Base-by-base conservation (phyloP, 495 filamentous ascomycete genomes). In the Penicillium waksmanii region DNA sequence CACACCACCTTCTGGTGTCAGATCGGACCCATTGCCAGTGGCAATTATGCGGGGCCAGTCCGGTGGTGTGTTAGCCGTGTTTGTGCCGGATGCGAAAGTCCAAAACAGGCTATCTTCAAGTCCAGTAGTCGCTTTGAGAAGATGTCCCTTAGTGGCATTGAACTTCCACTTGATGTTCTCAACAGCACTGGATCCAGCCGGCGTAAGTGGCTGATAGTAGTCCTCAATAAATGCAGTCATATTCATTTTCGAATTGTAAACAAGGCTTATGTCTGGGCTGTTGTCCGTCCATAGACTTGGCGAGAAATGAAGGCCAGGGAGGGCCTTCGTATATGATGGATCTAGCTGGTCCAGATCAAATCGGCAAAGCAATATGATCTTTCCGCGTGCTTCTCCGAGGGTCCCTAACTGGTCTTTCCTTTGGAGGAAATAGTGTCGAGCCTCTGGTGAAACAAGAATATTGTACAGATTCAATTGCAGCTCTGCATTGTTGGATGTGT, bases 11-110 rank as follows among this genome's bases (percentile, higher is more conserved):
- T 57, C 25, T 1, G 75, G 75, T 15, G 77, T 76, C 18, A 61
- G 67, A 1, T 58, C 57, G 6, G 66, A 67, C 10, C 76, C 76
- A 56, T 78, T 77, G 3, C 81, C 80, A 1, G 80, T 40, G 5
- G 82, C 82, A 73, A 81, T 81, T 19, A 78, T 79, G 15, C 64
- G 58, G 0, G 81, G 82, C 53, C 73, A 79, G 3, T 79, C 70
- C 0, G 75, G 70, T 7, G 79, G 80, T 0, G 60, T 54, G 52
- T 81, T 75, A 15, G 58, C 60, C 12, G 72, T 72, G 56, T 82
- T 76, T 35, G 76, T 75, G 33, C 74, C 76, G 1, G 73, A 79
- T 1, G 80, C 72, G 52, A 80, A 85, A 1, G 73, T 80, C 70
- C 82, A 81, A 55, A 80, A 84, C 36, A 85, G 57, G 48, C 66